Base-by-base conservation (phyloP, 352 stramenopile species). In the Phytophthora crassamura region DNA sequence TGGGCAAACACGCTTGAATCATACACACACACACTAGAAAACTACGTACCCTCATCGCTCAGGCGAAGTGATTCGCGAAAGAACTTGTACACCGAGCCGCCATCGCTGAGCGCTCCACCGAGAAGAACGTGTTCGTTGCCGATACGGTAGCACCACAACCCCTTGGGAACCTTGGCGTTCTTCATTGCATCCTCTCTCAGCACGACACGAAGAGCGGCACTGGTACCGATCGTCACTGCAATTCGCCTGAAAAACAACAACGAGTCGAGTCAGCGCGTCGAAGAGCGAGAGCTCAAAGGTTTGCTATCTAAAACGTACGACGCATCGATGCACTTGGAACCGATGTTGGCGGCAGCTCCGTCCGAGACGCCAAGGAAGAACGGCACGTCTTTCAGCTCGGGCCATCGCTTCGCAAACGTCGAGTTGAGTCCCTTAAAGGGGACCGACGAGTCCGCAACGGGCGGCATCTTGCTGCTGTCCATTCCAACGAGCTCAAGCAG, bases 81-180 rank as follows among this genome's bases (percentile, higher is more conserved):
- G 80, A 97, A 99, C 53, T 97, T 90, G 59, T 96, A 94, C 7
- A 98, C 77, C n/a, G 91, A 98, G n/a, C 94, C 96, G n/a, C 96
- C 96, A 74, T 99, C 96, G 33, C 94, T 98, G n/a, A 99, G 74
- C 0, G 96, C 96, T 22, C 95, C 96, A n/a, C 96, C 96, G 0
- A 99, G 68, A 57, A 99, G 64, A 48, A 98, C 63, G 18, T 89
- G 80, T 34, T 92, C 67, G 18, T 80, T 75, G 49, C 94, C 74
- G 36, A 98, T 88, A 34, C 94, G 88, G 70, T 98, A 99, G 73
- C 94, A 98, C 86, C 95, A 99, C 14, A 99, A 74, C 4, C 96
- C 96, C 28, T 84, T 86, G 9, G 92, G 91, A 33, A 98, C 89
- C 50, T 87, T 90, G 7, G 73, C 58, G 25, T 80, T 59, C 7